Evolutionary conservation across 371 early-diverging fungal species (phyloP), one percentile per base, ranked within the genome.

Genomic region (Actinomortierella wolfii): DNA sequence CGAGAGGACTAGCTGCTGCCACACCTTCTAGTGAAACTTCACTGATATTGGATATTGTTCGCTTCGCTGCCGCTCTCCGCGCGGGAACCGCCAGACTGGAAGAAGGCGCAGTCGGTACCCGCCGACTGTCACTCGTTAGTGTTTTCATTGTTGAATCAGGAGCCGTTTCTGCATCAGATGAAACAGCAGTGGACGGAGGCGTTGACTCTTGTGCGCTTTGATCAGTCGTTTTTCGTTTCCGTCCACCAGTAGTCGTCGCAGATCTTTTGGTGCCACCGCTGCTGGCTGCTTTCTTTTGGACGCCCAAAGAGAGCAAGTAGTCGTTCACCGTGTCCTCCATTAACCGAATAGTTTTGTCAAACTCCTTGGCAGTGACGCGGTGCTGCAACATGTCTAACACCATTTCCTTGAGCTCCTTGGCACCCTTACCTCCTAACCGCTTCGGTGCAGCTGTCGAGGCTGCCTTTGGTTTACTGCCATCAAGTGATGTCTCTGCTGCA

Each of bases 11-110:
- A 29, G 74, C 62, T 2, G 50, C 11, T 11, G 11, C 11, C 34
- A 4, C 34, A 11, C 34, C 34, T 34, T 34, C 45, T 4, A 55
- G 20, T 2, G 70, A 70, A 21, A 70, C 52, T 8, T 64, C 60
- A 28, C 74, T 73, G 40, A 73, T 57, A 25, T 73, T 73, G 5
- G 74, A 73, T 13, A 73, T 56, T 13, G 54, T 55, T 0, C 74
- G 62, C 29, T 73, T 73, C 20, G 59, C 51, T 13, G 60, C 47
- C 11, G 61, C 47, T 24, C 20, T 18, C 21, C 47, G 44, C 3
- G 4, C 44, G 20, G 20, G n/a, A 13, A 44, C 44, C 15, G n/a
- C 20, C 44, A 15, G 15, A n/a, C 44, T 20, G 13, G 6, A 15
- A n/a, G n/a, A n/a, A 44, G 5, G 3, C 6, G 15, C 5, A 13